These are phyloP conservation scores for Sporothrix mexicana DNA, from an alignment of 2,329 filamentous ascomycete genomes.

Conservation along the genomic window DNA sequence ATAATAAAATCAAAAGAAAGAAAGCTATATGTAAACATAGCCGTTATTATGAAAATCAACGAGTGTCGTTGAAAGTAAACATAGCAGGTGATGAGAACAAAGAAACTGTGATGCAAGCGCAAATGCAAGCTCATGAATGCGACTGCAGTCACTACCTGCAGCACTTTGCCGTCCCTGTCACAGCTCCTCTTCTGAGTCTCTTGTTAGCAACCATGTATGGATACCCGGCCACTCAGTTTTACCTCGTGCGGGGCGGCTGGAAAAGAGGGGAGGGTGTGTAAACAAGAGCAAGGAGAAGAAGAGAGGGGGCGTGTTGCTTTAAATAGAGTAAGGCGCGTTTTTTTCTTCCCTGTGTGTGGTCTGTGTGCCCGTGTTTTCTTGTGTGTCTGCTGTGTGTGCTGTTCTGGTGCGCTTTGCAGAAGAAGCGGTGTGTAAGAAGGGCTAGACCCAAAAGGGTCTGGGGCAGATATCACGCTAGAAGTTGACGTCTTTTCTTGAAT, in stretches of 20 bases:
- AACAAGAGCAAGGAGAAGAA: no score
- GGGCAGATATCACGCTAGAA: slow-evolving; percentile 32
- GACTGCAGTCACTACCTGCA: background rate
- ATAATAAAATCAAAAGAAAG: background rate
- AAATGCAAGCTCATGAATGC: background rate
- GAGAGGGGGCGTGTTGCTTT: slow-evolving; percentile 31
- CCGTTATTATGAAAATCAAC: background rate
- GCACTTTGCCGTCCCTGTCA: background rate
- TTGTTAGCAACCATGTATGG: slow-evolving; percentile 30
- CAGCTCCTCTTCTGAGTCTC: background rate
- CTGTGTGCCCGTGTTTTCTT: background rate
- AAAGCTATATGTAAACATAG: background rate
- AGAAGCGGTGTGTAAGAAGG: slow-evolving; percentile 36
- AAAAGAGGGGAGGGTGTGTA: background rate
- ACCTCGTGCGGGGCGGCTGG: slow-evolving; percentile 26
- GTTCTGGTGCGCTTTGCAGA: slow-evolving; percentile 21
- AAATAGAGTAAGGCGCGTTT: slow-evolving; percentile 31
- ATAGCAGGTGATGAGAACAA: slow-evolving; percentile 6
- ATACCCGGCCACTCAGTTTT: slow-evolving; percentile 26
- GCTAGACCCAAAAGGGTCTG: slow-evolving; percentile 35
- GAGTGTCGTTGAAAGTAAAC: slow-evolving; percentile 21
- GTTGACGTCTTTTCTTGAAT: slow-evolving; percentile 27
- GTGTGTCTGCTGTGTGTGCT: background rate
- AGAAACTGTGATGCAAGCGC: background rate
- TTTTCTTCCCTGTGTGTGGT: background rate